Percentiles rank a stretch among this genome's conserved stretches.
Evolutionary conservation across 305 asterid genomes (phyloP).

Genomic region (Fraxinus latifolia): DNA sequence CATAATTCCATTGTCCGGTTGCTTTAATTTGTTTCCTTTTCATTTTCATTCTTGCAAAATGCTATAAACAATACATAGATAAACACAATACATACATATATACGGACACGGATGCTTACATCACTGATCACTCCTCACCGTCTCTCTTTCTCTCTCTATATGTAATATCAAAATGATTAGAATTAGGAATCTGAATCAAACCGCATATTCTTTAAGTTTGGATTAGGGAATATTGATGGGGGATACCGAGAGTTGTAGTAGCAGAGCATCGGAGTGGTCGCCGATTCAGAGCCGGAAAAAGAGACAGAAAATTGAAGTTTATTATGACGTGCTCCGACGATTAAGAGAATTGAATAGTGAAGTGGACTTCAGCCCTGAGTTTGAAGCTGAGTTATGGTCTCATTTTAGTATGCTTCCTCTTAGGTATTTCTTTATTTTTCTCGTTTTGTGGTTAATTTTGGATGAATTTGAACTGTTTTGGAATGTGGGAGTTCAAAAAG

Average conservation of each 20-base stretch:
- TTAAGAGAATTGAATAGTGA: slow-evolving; percentile 51
- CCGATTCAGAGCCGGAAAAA: slow-evolving; percentile 53
- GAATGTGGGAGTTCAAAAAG: slow-evolving; percentile 13
- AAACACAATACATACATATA: slow-evolving; percentile 26
- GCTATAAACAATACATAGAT: slow-evolving; percentile 27
- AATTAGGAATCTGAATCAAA: slow-evolving; percentile 64
- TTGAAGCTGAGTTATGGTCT: slow-evolving; percentile 82
- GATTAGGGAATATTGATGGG: slow-evolving; percentile 40
- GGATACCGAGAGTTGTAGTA: slow-evolving; percentile 71
- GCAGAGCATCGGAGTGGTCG: slow-evolving; percentile 67
- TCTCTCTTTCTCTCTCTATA: slow-evolving; percentile 20
- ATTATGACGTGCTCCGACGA: slow-evolving; percentile 55
- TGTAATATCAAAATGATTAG: slow-evolving; percentile 15
- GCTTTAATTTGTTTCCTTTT: slow-evolving; percentile 5
- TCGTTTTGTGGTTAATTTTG: not conserved
- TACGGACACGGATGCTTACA: slow-evolving; percentile 30
- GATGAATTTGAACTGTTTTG: slow-evolving; percentile 1
- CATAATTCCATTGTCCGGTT: slow-evolving; percentile 16
- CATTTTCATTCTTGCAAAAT: slow-evolving; percentile 39
- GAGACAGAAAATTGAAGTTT: slow-evolving; percentile 69
- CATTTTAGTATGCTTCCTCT: slow-evolving; percentile 70
- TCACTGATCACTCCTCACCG: slow-evolving; percentile 57
- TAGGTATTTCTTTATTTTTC: slow-evolving; percentile 36
- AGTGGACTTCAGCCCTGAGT: slow-evolving; percentile 55
- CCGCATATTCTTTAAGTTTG: slow-evolving; percentile 46